These are phyloP conservation scores for Podospora pseudocomata DNA, from an alignment of 495 filamentous ascomycete species.

Conservation along the genomic window DNA sequence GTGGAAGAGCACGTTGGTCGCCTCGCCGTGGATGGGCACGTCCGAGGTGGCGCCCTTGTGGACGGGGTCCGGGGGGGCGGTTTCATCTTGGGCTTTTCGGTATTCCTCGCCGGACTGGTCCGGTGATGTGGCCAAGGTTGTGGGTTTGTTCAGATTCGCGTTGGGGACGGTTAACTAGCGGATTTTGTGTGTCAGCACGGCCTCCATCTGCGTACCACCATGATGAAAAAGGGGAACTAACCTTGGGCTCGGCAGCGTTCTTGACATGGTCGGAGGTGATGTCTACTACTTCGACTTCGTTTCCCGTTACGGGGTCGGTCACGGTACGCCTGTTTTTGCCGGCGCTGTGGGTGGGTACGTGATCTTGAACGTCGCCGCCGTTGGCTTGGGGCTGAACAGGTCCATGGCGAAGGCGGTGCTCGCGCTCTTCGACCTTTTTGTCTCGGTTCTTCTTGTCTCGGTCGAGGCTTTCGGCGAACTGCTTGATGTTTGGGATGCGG, in stretches of 20 bases:
- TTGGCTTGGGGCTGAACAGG: slow-evolving; percentile 24
- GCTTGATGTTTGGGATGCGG: slow-evolving; percentile 79
- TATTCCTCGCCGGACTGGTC: slow-evolving; percentile 64
- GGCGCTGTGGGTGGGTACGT: slow-evolving; percentile 41
- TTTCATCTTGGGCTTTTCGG: slow-evolving; percentile 78
- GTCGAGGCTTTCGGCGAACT: slow-evolving; percentile 77
- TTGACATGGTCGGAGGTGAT: slow-evolving; percentile 66
- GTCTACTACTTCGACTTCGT: slow-evolving; percentile 83
- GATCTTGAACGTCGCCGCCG: slow-evolving; percentile 38
- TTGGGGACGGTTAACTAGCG: slow-evolving; percentile 69
- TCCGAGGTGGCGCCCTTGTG: slow-evolving; percentile 77
- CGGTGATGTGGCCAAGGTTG: slow-evolving; percentile 61
- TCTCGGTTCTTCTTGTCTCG: slow-evolving; percentile 73
- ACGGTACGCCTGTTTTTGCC: slow-evolving; percentile 60
- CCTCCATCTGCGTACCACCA: too few species aligned
- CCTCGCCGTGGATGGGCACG: slow-evolving; percentile 92
- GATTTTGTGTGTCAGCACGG: slow-evolving; percentile 33
- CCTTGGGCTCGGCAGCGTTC: slow-evolving; percentile 63
- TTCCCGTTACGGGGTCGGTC: slow-evolving; percentile 82
- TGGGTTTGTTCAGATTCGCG: slow-evolving; percentile 73
- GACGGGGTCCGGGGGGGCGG: slow-evolving; percentile 84
- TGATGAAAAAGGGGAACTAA: slow-evolving; percentile 28
- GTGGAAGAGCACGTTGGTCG: slow-evolving; percentile 94
- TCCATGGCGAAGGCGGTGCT: slow-evolving; percentile 19
- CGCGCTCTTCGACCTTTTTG: slow-evolving; percentile 57